Conservation (phyloP, 192 early-diverging fungal genomes). For the Kappamyces sp. region DNA sequence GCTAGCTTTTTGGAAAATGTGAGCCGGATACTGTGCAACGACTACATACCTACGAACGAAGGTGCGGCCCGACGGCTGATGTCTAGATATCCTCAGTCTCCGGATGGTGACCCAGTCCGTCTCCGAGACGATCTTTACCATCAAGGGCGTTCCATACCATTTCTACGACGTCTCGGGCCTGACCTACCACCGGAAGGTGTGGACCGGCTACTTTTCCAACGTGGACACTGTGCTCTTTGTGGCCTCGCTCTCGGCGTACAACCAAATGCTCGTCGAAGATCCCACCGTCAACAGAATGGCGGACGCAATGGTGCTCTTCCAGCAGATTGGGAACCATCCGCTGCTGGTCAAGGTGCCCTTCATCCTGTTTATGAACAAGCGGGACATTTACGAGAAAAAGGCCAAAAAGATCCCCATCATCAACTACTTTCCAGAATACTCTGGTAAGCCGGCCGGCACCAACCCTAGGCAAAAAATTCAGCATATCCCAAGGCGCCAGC, state of each 20-base stretch:
- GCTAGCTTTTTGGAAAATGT: not conserved
- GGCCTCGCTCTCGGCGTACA: slow-evolving; percentile 31
- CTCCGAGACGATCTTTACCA: not conserved
- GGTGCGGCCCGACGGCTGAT: not conserved
- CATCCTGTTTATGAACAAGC: slow-evolving; percentile 50
- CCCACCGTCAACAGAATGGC: slow-evolving; percentile 37
- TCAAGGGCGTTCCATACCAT: slow-evolving; percentile 12
- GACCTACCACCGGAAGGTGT: slow-evolving; percentile 25
- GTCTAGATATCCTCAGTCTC: slow-evolving; percentile 35
- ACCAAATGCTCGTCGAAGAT: slow-evolving; percentile 42
- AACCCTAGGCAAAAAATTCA: no score
- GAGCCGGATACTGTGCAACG: not conserved
- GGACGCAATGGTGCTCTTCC: slow-evolving; percentile 40
- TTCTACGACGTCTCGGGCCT: slow-evolving; percentile 42
- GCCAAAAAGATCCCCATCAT: slow-evolving; percentile 24
- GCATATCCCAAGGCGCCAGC: no score
- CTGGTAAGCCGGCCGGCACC: slow-evolving; percentile 17
- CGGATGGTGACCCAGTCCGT: slow-evolving; percentile 20
- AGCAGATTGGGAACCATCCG: slow-evolving; percentile 31
- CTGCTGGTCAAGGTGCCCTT: slow-evolving; percentile 27
- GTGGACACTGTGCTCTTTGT: slow-evolving; percentile 41
- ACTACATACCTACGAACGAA: not conserved
- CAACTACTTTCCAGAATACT: slow-evolving; percentile 40
- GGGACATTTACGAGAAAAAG: slow-evolving; percentile 39
- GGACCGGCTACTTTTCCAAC: slow-evolving; percentile 40